Evolutionary conservation across 495 filamentous ascomycete species (phyloP).

Genomic region (Friedmanniomyces endolithicus): DNA sequence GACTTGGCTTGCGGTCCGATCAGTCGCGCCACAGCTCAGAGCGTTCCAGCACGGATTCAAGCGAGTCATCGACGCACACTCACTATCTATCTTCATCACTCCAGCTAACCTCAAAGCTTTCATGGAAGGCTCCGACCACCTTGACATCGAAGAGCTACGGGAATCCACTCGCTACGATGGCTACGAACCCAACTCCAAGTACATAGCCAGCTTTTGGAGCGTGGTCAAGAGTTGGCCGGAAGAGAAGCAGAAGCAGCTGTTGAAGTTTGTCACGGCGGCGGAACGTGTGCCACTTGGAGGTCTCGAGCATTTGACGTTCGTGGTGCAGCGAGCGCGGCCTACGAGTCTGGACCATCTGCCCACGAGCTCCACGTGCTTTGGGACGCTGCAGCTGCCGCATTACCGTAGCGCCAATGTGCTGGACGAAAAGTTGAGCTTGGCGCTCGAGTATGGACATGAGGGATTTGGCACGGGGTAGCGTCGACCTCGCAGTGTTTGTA

Average conservation of each 20-base stretch:
- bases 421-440: constrained; percentile 60
- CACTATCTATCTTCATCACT: constrained; percentile 59
- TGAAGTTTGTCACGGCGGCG: constrained; percentile 92
- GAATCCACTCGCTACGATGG: constrained; percentile 59
- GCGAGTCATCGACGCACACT: constrained; percentile 55
- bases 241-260: constrained; percentile 54
- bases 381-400: constrained; percentile 70
- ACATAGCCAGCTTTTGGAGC: constrained; percentile 71
- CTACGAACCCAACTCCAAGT: constrained; percentile 50
- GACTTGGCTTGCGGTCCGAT: constrained; percentile 66
- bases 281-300: constrained; percentile 83
- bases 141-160: constrained; percentile 61
- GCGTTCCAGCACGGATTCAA: constrained; percentile 78
- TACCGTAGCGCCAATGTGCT: constrained; percentile 58
- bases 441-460: constrained; percentile 67
- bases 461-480: constrained; percentile 57
- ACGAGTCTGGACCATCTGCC: constrained; percentile 42
- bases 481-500: no score
- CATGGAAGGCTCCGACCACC: constrained; percentile 63
- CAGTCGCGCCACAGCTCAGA: constrained; percentile 60
- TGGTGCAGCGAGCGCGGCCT: constrained; percentile 61
- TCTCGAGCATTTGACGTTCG: constrained; percentile 64
- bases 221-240: constrained; percentile 54
- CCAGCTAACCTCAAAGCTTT: constrained; percentile 57
- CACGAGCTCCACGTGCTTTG: constrained; percentile 81